These are phyloP conservation scores for Fallopia convolvulus DNA, from an alignment of 148 eudicot species.

Conservation along the genomic window DNA sequence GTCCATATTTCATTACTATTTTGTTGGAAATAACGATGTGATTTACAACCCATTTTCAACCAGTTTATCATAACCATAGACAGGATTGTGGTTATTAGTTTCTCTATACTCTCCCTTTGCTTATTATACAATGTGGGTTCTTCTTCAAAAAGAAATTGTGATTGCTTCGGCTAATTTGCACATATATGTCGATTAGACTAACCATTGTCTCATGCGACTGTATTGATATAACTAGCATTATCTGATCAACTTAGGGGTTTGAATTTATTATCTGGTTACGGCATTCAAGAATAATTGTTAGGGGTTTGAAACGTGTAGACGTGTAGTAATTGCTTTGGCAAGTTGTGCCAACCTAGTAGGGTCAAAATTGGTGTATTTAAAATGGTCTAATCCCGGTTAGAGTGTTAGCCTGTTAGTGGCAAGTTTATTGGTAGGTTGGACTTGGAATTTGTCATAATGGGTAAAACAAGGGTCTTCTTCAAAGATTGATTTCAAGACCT, in stretches of 20 bases:
- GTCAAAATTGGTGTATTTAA: background rate
- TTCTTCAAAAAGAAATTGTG: too few species aligned
- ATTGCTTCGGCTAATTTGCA: background rate
- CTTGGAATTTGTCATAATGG: background rate
- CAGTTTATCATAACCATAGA: background rate
- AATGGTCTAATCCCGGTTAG: background rate
- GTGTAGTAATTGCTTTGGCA: too few species aligned
- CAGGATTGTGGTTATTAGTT: background rate
- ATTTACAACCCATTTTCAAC: background rate
- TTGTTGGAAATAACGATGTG: background rate
- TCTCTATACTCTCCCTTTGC: too few species aligned
- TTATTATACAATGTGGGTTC: too few species aligned
- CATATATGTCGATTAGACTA: too few species aligned
- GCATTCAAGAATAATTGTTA: background rate
- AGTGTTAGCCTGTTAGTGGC: background rate
- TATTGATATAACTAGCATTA: too few species aligned
- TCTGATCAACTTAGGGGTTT: too few species aligned
- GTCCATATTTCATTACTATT: background rate
- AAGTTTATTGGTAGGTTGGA: conserved; percentile 3
- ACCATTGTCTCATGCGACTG: too few species aligned
- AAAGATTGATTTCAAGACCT: background rate
- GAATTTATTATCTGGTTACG: too few species aligned
- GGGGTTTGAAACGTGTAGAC: background rate
- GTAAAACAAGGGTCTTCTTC: background rate
- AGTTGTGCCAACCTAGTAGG: background rate